Percentiles rank a stretch among this genome's conserved stretches.
Evolutionary conservation across 2,329 filamentous ascomycete species (phyloP).

Genomic region (Bisporella sp.): DNA sequence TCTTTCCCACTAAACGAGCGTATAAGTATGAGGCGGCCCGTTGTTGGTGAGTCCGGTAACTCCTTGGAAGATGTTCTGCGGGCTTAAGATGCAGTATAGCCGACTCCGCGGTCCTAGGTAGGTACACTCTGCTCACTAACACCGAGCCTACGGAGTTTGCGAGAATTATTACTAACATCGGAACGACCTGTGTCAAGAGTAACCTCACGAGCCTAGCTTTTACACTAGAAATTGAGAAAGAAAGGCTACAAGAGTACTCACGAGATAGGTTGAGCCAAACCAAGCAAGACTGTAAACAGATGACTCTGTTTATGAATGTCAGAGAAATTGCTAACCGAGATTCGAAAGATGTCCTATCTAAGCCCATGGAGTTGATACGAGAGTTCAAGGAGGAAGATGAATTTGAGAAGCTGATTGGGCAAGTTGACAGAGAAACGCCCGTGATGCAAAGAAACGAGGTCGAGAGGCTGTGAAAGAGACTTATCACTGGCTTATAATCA

Average conservation of each 20-base stretch:
- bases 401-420: background rate
- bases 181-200: too few species aligned
- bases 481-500: background rate
- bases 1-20: too few species aligned
- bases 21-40: too few species aligned
- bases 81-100: too few species aligned
- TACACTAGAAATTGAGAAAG: background rate
- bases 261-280: background rate
- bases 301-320: background rate
- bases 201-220: too few species aligned
- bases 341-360: background rate
- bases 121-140: too few species aligned
- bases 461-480: background rate
- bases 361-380: background rate
- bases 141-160: too few species aligned
- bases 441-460: background rate
- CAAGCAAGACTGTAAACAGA: background rate
- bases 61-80: too few species aligned
- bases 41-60: too few species aligned
- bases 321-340: background rate
- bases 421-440: background rate
- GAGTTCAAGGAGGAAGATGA: constrained; percentile 1
- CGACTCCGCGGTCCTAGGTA: too few species aligned
- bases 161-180: too few species aligned
- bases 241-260: background rate